Percentiles rank a stretch among this genome's conserved stretches.
phyloP scores from a whole-genome alignment of 164 flowering plant genomes.

The Sextonia rubra region DNA sequence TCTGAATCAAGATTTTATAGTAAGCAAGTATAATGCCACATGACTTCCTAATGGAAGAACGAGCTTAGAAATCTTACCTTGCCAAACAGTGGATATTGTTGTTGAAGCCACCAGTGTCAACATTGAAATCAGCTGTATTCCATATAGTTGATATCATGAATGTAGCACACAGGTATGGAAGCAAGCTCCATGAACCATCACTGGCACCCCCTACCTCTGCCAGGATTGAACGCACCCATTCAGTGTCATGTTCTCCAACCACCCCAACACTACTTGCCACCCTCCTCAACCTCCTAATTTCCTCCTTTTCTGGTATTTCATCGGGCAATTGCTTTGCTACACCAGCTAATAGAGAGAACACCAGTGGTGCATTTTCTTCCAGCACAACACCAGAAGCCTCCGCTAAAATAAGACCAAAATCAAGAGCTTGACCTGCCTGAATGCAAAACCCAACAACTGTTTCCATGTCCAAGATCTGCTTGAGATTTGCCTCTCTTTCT shows the following conservation, averaged over 20 bases:
- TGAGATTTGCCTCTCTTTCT: slow-evolving; percentile 71
- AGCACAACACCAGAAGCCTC: slow-evolving; percentile 87
- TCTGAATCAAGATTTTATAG: background rate
- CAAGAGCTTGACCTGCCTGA: slow-evolving; percentile 90
- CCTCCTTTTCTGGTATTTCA: slow-evolving; percentile 78
- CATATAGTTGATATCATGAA: slow-evolving; percentile 88
- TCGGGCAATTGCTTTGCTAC: slow-evolving; percentile 71
- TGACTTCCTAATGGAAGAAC: background rate
- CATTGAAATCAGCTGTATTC: slow-evolving; percentile 76
- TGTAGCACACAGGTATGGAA: slow-evolving; percentile 79
- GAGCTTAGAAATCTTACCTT: slow-evolving; percentile 36
- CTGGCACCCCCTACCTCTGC: slow-evolving; percentile 81
- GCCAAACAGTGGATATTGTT: slow-evolving; percentile 92
- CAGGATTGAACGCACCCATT: slow-evolving; percentile 76
- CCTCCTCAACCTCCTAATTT: slow-evolving; percentile 66
- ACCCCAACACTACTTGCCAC: slow-evolving; percentile 67
- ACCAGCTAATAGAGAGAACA: slow-evolving; percentile 65
- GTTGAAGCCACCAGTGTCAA: slow-evolving; percentile 86
- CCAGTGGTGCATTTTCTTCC: slow-evolving; percentile 78
- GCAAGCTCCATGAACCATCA: slow-evolving; percentile 85
- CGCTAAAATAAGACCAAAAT: slow-evolving; percentile 72
- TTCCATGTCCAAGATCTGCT: slow-evolving; percentile 81
- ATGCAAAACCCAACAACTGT: slow-evolving; percentile 86
- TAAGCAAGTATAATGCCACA: background rate
- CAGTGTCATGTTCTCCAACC: slow-evolving; percentile 71